Percentiles rank a stretch among this genome's conserved stretches.
Conservation (phyloP, 768 basidiomycete species). For the Antrodiella citrinella region DNA sequence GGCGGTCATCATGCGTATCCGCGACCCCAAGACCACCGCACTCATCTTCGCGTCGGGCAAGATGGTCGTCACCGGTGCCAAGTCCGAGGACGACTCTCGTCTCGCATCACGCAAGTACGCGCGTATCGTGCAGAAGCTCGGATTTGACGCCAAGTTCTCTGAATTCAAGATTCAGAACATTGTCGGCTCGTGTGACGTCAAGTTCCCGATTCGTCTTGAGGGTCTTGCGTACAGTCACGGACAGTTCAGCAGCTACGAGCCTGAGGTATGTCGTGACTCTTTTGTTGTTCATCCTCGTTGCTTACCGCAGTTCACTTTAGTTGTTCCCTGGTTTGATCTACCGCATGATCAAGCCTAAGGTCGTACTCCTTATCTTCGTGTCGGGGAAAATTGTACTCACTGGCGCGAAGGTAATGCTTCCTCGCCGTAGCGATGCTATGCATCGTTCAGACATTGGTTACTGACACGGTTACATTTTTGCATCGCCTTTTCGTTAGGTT, state of each 20-base stretch:
- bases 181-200: slow-evolving; percentile 95
- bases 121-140: slow-evolving; percentile 97
- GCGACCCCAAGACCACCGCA: slow-evolving; percentile 98
- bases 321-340: slow-evolving; percentile 99
- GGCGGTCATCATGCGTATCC: slow-evolving; percentile 99
- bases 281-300: not conserved
- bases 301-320: slow-evolving; percentile 34
- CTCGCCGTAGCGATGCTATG: not conserved
- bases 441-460: slow-evolving; percentile 1
- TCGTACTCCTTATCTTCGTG: slow-evolving; percentile 96
- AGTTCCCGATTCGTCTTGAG: slow-evolving; percentile 97
- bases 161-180: slow-evolving; percentile 99
- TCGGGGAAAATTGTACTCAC: slow-evolving; percentile 99
- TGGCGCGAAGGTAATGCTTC: slow-evolving; percentile 82
- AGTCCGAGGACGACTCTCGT: slow-evolving; percentile 96
- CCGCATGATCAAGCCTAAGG: slow-evolving; percentile 99
- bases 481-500: slow-evolving; percentile 52
- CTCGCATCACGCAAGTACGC: slow-evolving; percentile 98
- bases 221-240: slow-evolving; percentile 97
- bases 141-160: slow-evolving; percentile 98
- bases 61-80: slow-evolving; percentile 99
- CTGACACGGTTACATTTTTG: slow-evolving; percentile 13
- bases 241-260: slow-evolving; percentile 96
- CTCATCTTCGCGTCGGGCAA: slow-evolving; percentile 99
- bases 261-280: slow-evolving; percentile 61